Evolutionary conservation across 345 rosid genomes (phyloP).

Genomic region (Syzygium aqueum): DNA sequence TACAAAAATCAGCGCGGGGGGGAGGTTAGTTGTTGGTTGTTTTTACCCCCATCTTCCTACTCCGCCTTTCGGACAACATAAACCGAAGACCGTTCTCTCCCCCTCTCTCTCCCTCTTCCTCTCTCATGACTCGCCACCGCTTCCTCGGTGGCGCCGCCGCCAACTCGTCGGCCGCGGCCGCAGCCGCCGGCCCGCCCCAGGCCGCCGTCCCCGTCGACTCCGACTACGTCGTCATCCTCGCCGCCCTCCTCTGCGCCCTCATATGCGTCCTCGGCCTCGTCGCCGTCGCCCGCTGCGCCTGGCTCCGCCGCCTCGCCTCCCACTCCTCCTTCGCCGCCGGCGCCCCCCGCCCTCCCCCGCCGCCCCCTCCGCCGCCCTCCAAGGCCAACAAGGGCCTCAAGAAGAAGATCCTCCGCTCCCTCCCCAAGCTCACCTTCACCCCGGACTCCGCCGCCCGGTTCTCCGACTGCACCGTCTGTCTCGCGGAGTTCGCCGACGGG

Average conservation of each 20-base stretch:
- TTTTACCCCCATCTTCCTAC: neutral
- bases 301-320: slow-evolving; percentile 73
- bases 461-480: slow-evolving; percentile 80
- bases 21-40: neutral
- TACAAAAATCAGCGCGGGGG: neutral
- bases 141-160: slow-evolving; percentile 34
- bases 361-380: slow-evolving; percentile 17
- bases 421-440: slow-evolving; percentile 56
- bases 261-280: slow-evolving; percentile 80
- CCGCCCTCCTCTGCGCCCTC: slow-evolving; percentile 81
- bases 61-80: neutral
- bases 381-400: slow-evolving; percentile 72
- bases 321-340: slow-evolving; percentile 2
- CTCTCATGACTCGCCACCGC: slow-evolving; percentile 67
- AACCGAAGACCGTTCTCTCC: neutral
- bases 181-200: neutral
- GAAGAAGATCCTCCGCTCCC: slow-evolving; percentile 68
- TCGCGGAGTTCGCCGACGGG: slow-evolving; percentile 55
- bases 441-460: slow-evolving; percentile 30
- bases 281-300: slow-evolving; percentile 79
- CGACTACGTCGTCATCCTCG: slow-evolving; percentile 74
- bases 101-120: neutral
- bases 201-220: slow-evolving; percentile 32
- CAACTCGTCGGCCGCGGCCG: slow-evolving; percentile 21
- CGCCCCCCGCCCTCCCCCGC: neutral